Evolutionary conservation across 352 stramenopile species (phyloP), one percentile per base, ranked within the genome.

Genomic region (Phytophthora syringae): DNA sequence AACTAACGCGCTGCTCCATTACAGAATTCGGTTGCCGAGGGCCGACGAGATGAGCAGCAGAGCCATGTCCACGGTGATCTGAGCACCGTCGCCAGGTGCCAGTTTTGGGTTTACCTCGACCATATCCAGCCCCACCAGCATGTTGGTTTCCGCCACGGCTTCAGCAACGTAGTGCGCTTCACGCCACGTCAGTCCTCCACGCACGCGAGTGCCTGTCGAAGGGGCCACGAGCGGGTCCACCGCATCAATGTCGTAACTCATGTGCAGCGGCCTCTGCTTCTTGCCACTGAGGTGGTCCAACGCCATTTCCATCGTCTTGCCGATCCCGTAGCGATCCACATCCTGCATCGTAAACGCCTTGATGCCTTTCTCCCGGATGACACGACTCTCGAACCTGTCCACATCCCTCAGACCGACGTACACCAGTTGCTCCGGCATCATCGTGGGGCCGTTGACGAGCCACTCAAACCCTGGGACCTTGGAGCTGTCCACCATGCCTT

Each of bases 161-260:
- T 99, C 96, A 32, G 90, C 92, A 2, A 99, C 94, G 80, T 98
- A 99, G 78, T 99, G 95, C 20, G 96, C 96, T 73, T 99, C 97
- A 42, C 97, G 84, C 89, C 93, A 99, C 42, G 96, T 98, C 47
- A 99, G 80, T 21, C 97, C 97, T 47, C 97, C 96, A 76, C 95
- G 87, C 43, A 99, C 97, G 16, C 74, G 77, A 11, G 97, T 99
- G 39, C 97, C 97, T 13, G 97, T 99, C 5, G 94, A 97, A n/a
- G 97, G 96, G 22, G 97, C 97, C 36, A 98, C 71, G 16, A 94
- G 57, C 9, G 97, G 97, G 76, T 99, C 97, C 1, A 98, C 89
- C n/a, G 96, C 95, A 80, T 99, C 97, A 70, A 99, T 99, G 68
- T 99, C 97, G 76, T 99, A 99, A 62, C 88, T 98, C 72, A 99